phyloP scores from a whole-genome alignment of 2,329 filamentous ascomycete genomes.

The Neurospora sp. region DNA sequence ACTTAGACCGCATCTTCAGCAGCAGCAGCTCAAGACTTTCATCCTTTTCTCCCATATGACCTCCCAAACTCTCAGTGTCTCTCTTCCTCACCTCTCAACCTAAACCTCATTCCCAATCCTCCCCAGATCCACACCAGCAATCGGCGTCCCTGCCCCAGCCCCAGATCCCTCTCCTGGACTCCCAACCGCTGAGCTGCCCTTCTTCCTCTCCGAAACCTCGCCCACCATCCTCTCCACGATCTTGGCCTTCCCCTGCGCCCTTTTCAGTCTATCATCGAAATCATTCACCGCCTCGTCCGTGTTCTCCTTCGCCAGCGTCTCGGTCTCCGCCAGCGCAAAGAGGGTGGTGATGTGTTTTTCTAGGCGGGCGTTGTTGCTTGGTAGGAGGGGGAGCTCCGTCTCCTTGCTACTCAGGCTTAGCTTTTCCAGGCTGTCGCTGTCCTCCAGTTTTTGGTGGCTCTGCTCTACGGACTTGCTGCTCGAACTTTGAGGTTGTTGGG shows the following conservation, averaged over 20 bases:
- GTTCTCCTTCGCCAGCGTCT: constrained; percentile 70
- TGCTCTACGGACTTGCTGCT: too few relatives aligned
- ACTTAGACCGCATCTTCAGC: not conserved
- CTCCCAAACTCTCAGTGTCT: not conserved
- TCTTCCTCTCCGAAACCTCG: constrained; percentile 20
- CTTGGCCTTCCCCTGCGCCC: constrained; percentile 74
- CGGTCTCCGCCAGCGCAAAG: constrained; percentile 68
- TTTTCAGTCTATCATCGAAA: constrained; percentile 80
- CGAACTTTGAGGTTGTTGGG: too few relatives aligned
- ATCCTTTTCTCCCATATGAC: not conserved
- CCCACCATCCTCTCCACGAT: constrained; percentile 65
- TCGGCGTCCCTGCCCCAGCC: not conserved
- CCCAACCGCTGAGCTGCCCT: too few relatives aligned
- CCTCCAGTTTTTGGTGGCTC: too few relatives aligned
- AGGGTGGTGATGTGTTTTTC: constrained; percentile 68
- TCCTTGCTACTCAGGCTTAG: too few relatives aligned
- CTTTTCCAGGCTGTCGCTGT: too few relatives aligned
- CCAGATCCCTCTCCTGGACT: too few relatives aligned
- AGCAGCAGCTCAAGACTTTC: not conserved
- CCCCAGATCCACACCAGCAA: not conserved
- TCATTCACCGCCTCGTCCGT: constrained; percentile 83
- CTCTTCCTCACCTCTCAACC: not conserved
- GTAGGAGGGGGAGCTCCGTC: constrained; percentile 29
- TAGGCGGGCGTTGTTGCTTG: constrained; percentile 56
- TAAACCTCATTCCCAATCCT: not conserved